Percentiles rank a stretch among this genome's conserved stretches.
phyloP scores from a whole-genome alignment of 371 early-diverging fungal species.

The Batrachochytrium dendrobatidis region DNA sequence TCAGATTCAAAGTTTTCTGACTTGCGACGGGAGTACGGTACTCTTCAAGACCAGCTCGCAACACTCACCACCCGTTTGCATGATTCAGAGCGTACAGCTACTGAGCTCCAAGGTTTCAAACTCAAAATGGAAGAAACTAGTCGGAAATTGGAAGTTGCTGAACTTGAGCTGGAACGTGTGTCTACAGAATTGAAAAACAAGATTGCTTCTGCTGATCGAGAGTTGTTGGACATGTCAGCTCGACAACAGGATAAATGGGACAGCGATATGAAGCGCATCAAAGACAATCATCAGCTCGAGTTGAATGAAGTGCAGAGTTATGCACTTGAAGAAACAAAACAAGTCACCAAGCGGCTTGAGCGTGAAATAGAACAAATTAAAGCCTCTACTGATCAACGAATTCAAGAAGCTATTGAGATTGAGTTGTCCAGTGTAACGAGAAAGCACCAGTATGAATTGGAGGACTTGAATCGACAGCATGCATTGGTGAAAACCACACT shows the following conservation, averaged over 20 bases:
- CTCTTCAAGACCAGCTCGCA: not conserved
- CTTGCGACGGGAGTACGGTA: not conserved
- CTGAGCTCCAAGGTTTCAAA: not conserved
- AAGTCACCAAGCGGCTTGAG: not conserved
- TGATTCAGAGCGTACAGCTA: not conserved
- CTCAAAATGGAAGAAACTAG: not conserved
- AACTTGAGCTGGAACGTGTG: not conserved
- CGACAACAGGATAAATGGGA: not conserved
- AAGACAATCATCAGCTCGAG: conserved; percentile 4
- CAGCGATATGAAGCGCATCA: conserved; percentile 4
- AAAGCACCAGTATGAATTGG: conserved; percentile 7
- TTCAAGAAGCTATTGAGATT: conserved; percentile 4
- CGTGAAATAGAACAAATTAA: not conserved
- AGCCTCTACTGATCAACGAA: not conserved
- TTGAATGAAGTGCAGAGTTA: not conserved
- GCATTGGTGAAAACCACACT: not conserved
- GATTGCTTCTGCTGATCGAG: not conserved
- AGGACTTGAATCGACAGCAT: conserved; percentile 8
- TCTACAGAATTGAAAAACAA: not conserved
- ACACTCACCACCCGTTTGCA: not conserved
- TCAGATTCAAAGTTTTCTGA: not conserved
- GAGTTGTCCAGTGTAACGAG: not conserved
- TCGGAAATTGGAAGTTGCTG: not conserved
- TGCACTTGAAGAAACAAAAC: not conserved
- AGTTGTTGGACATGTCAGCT: not conserved